Conservation (phyloP, 192 early-diverging fungal genomes). For the Backusella tuberculispora region DNA sequence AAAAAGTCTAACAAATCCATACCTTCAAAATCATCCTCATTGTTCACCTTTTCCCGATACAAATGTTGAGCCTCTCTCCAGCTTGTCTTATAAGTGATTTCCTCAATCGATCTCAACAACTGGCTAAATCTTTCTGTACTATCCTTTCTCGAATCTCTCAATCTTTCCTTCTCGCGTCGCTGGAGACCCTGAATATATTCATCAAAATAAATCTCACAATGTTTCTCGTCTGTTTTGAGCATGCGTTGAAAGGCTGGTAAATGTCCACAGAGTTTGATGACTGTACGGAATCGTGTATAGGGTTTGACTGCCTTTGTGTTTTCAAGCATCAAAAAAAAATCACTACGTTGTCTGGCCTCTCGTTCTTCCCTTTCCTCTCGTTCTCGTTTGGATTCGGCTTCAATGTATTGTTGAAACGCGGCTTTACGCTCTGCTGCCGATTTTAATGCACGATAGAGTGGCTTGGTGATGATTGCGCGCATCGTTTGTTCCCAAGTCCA, state of each 20-base stretch:
- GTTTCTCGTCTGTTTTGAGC: conserved; percentile 56
- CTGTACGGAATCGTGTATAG: conserved; percentile 59
- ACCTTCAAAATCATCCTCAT: conserved; percentile 53
- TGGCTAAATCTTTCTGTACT: conserved; percentile 63
- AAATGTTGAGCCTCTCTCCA: conserved; percentile 61
- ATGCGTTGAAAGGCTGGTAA: conserved; percentile 61
- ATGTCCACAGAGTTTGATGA: conserved; percentile 58
- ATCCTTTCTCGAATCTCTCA: conserved; percentile 60
- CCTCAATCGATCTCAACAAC: conserved; percentile 57
- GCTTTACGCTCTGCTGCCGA: conserved; percentile 81
- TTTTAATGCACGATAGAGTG: conserved; percentile 82
- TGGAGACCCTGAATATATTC: conserved; percentile 72
- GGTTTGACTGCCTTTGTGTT: conserved; percentile 53
- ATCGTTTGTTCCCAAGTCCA: conserved; percentile 97
- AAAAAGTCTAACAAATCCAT: conserved; percentile 86
- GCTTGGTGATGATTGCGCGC: conserved; percentile 81
- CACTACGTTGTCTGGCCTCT: conserved; percentile 53
- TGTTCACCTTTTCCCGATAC: conserved; percentile 54
- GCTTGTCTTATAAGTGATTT: conserved; percentile 61
- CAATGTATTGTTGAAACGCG: conserved; percentile 77
- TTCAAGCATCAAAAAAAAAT: conserved; percentile 60
- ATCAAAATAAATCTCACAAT: conserved; percentile 69
- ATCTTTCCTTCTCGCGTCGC: conserved; percentile 68
- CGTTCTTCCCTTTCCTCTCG: conserved; percentile 60
- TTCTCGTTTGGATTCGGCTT: conserved; percentile 61